phyloP scores from a whole-genome alignment of 352 stramenopile species.

The Halophytophthora polymorphica region DNA sequence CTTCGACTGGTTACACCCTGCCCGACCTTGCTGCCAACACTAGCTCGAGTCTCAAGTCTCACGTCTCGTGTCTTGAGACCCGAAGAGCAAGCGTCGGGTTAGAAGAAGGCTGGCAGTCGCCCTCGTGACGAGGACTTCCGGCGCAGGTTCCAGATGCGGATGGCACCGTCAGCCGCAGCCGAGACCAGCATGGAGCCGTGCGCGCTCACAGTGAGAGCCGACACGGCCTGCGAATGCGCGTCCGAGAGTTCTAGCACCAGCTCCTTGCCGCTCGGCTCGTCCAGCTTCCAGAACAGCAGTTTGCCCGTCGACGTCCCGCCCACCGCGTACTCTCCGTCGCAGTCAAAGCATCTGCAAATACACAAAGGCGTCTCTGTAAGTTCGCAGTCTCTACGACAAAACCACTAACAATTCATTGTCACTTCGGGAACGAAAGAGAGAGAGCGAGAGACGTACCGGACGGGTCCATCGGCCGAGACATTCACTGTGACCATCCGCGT shows the following conservation, averaged over 20 bases:
- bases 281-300: slow-evolving; percentile 80
- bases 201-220: slow-evolving; percentile 52
- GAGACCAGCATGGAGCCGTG: slow-evolving; percentile 62
- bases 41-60: too few species aligned
- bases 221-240: slow-evolving; percentile 61
- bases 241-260: slow-evolving; percentile 77
- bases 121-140: slow-evolving; percentile 47
- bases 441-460: slow-evolving; percentile 36
- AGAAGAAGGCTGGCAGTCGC: slow-evolving; percentile 62
- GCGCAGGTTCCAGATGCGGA: slow-evolving; percentile 78
- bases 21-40: too few species aligned
- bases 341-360: slow-evolving; percentile 63
- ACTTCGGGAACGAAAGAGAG: not conserved
- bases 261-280: slow-evolving; percentile 58
- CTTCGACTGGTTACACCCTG: too few species aligned
- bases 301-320: slow-evolving; percentile 73
- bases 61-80: too few species aligned
- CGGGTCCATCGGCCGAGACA: slow-evolving; percentile 51
- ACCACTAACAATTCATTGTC: too few species aligned
- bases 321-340: slow-evolving; percentile 73
- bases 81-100: slow-evolving; percentile 1
- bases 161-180: slow-evolving; percentile 54
- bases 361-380: not conserved
- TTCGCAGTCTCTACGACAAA: too few species aligned
- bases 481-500: slow-evolving; percentile 57